Percentiles rank a stretch among this genome's conserved stretches.
Evolutionary conservation across 179 eudicot genomes (phyloP).

Genomic region (Actinidia arguta): DNA sequence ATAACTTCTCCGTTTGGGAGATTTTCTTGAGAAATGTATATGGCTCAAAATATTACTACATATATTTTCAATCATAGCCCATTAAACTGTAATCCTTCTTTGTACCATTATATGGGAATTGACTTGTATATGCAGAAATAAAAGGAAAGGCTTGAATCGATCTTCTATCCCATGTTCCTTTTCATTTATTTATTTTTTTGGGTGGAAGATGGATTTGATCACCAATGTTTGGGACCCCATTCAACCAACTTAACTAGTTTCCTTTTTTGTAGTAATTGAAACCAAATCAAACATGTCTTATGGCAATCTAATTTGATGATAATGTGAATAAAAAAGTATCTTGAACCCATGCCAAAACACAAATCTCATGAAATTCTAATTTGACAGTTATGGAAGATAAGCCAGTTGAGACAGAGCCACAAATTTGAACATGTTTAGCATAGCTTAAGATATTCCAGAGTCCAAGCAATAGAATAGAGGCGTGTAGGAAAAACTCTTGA

Average conservation of each 20-base stretch:
- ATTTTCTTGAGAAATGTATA: conserved; percentile 3
- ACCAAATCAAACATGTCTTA: neutral
- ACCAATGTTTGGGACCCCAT: neutral
- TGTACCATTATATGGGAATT: neutral
- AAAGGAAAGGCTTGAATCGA: neutral
- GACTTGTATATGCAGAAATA: neutral
- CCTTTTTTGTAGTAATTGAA: neutral
- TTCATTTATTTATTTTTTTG: no score
- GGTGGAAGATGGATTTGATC: neutral
- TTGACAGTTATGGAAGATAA: neutral
- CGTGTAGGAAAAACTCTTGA: neutral
- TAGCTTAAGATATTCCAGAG: neutral
- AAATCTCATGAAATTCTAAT: neutral
- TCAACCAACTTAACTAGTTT: neutral
- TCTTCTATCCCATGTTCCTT: neutral
- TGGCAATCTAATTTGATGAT: neutral
- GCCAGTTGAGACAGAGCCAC: neutral
- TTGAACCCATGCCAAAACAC: neutral
- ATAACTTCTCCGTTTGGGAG: conserved; percentile 18
- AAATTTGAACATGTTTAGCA: neutral
- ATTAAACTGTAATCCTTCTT: neutral
- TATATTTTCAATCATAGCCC: neutral
- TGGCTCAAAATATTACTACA: neutral
- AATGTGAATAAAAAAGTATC: no score
- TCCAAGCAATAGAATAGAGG: neutral